Evolutionary conservation across 108 stramenopile species (phyloP).

Genomic region (Asterionellopsis glacialis): DNA sequence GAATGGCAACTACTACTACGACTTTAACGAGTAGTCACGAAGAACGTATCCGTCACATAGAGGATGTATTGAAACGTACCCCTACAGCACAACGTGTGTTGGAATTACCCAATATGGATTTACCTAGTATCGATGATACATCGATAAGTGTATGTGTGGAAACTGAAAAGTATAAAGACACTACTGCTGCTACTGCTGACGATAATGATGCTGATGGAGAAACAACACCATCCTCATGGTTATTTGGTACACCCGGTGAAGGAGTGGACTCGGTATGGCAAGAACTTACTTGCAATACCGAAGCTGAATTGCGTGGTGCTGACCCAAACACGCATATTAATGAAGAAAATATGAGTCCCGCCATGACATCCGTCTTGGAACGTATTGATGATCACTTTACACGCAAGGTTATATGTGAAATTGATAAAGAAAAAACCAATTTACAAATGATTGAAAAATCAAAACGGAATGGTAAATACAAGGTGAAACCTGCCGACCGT

Average conservation of each 20-base stretch:
- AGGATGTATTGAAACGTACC: conserved; percentile 41
- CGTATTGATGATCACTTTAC: conserved; percentile 51
- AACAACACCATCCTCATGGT: conserved; percentile 2
- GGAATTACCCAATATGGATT: conserved; percentile 68
- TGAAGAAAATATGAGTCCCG: conserved; percentile 25
- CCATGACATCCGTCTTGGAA: conserved; percentile 24
- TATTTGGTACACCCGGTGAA: conserved; percentile 27
- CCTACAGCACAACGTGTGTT: conserved; percentile 43
- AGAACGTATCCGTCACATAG: conserved; percentile 35
- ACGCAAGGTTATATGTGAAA: conserved; percentile 58
- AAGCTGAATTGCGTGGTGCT: conserved; percentile 51
- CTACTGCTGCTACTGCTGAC: conserved; percentile 10
- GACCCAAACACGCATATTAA: conserved; percentile 13
- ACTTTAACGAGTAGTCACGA: conserved; percentile 18
- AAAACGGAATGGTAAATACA: conserved; percentile 42
- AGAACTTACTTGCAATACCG: conserved; percentile 53
- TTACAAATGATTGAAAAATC: conserved; percentile 43
- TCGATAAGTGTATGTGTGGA: conserved; percentile 49
- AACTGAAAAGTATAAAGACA: conserved; percentile 23
- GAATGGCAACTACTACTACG: no score
- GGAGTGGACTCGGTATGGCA: conserved; percentile 54
- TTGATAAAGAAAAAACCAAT: conserved; percentile 70
- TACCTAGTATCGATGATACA: conserved; percentile 58
- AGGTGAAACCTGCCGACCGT: conserved; percentile 35
- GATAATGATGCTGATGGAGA: conserved; percentile 21